Evolutionary conservation across 805 yeast genomes (phyloP), one percentile per base, ranked within the genome.

Genomic region (Grigorovia humatica): DNA sequence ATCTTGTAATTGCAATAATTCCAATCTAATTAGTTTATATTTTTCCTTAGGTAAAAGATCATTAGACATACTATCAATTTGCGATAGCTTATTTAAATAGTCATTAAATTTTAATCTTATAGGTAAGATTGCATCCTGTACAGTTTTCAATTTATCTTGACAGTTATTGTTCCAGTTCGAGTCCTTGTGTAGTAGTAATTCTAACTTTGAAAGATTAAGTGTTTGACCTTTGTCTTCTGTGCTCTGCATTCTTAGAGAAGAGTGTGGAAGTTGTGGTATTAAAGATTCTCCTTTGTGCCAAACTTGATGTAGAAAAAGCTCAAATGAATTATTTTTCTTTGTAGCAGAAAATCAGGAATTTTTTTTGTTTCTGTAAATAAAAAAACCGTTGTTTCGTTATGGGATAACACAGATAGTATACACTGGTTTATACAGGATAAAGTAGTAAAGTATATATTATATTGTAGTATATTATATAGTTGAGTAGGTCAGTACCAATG

Each of bases 91-190:
- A 44, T 56, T 59, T 19, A 64, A 50, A 23, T 64, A 60, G 11
- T 61, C 67, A 49, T 62, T 64, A 41, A 65, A 59, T 43, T 56
- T 56, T 15, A 62, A 46, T 30, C 59, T 44, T 13, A 57, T 44
- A 2, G 60, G 60, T 27, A 54, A 46, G 35, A 56, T 54, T 42
- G 47, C 48, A 20, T 35, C 52, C 48, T 47, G 56, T 27, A 50
- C 48, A 20, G 23, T 41, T 45, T 38, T 18, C 4, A 56, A 51
- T 3, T 55, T 48, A 1, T 41, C 49, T 0, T 52, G 19, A 19
- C 59, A 23, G 9, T 29, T 30, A 9, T 9, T 9, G n/a, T 32
- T 44, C 23, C 44, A 43, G 12, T 44, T 9, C 4, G n/a, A 4
- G 9, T 44, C 42, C 29, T 43, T 43, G 13, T 18, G 29, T 9